Base-by-base conservation (phyloP, 768 basidiomycete species). In the Sarcomyxa edulis region DNA sequence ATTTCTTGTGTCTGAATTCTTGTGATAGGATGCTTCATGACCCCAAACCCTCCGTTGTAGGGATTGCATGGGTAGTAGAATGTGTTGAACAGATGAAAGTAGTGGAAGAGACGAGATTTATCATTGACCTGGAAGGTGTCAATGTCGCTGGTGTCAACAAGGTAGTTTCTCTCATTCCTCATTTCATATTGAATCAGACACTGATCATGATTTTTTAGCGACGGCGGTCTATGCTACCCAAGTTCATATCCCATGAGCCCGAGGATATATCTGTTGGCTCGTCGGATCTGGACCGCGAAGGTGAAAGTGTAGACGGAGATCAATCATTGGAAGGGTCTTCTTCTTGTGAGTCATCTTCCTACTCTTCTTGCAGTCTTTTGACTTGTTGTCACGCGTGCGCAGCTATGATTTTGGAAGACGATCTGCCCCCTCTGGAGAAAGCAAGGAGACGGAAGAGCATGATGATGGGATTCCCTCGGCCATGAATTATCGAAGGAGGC, bases 11-110 rank as follows among this genome's bases (percentile, higher is more conserved):
- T 6, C 32, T 11, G 15, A 28, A n/a, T 25, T 2, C 29, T 16
- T 48, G 10, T 10, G 30, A 7, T 23, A 86, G 84, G 37, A 53
- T 78, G 33, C 61, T 87, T 16, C 65, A 76, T 31, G 81, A 88
- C 27, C 85, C 74, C 56, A 51, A 81, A 51, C 91, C 91, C 1
- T 47, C 64, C 18, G 79, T 90, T 11, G 84, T 95, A 11, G 85
- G 88, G 6, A 87, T 92, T 48, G 83, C 78, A 12, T 93, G 91
- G 91, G 84, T 94, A 4, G 85, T 92, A 2, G 81, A 88, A 51
- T 94, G 89, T 47, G 83, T 74, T 2, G 89, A 92, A 49, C 74
- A 79, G 45, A 68, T 72, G 31, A 57, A 57, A 26, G 72, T 60
- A 31, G 74, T 84, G 3, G 85, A 82, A 16, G 90, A 90, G 53